Conservation (phyloP, 2,329 filamentous ascomycete species). For the Alternaria longipes region DNA sequence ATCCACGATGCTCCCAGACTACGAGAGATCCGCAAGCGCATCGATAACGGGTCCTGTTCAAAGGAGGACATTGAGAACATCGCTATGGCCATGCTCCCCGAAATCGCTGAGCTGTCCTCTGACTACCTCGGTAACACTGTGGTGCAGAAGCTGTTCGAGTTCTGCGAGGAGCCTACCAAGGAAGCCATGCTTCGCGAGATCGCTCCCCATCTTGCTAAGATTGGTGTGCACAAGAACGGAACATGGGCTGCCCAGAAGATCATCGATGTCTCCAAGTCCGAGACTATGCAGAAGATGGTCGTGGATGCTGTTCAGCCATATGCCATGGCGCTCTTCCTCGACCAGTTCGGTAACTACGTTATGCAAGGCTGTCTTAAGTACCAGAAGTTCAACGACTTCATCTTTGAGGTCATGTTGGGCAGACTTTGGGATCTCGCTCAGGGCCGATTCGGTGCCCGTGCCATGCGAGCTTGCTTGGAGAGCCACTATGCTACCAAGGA, state of each 20-base stretch:
- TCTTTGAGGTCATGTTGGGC: slow-evolving; percentile 96
- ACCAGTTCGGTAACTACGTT: slow-evolving; percentile 99
- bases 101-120: slow-evolving; percentile 92
- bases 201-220: slow-evolving; percentile 90
- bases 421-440: slow-evolving; percentile 93
- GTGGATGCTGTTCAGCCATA: slow-evolving; percentile 85
- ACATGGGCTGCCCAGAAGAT: slow-evolving; percentile 99
- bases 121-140: slow-evolving; percentile 99
- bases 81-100: slow-evolving; percentile 91
- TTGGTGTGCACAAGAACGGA: slow-evolving; percentile 98
- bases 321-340: slow-evolving; percentile 89
- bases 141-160: slow-evolving; percentile 98
- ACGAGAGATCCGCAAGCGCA: slow-evolving; percentile 94
- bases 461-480: slow-evolving; percentile 96
- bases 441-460: slow-evolving; percentile 91
- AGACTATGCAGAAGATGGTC: slow-evolving; percentile 82
- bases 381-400: slow-evolving; percentile 89
- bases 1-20: slow-evolving; percentile 94
- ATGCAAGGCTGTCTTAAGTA: slow-evolving; percentile 96
- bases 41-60: slow-evolving; percentile 91
- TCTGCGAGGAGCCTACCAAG: slow-evolving; percentile 88
- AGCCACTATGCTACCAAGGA: slow-evolving; percentile 95
- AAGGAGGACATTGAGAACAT: slow-evolving; percentile 90
- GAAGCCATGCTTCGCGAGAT: slow-evolving; percentile 92
- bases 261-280: slow-evolving; percentile 91